Percentiles rank a stretch among this genome's conserved stretches.
phyloP scores from a whole-genome alignment of 768 basidiomycete genomes.

The Kondoa malvinella region DNA sequence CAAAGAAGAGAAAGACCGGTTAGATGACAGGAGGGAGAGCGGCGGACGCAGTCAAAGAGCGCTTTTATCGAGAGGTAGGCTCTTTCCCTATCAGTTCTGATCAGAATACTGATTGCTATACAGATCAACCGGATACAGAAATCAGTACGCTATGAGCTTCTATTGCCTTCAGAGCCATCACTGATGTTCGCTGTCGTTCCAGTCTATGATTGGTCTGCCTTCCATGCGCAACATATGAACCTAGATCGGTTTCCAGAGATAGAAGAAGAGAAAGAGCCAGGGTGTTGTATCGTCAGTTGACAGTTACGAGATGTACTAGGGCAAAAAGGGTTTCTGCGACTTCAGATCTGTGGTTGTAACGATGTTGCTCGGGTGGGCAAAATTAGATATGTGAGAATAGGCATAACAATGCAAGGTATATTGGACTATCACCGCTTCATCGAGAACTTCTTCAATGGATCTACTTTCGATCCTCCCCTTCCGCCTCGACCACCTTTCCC shows the following conservation, averaged over 20 bases:
- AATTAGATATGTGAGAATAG: background rate
- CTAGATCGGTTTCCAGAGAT: background rate
- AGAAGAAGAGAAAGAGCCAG: background rate
- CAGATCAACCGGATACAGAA: background rate
- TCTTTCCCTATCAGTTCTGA: too few species aligned
- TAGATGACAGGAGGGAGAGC: background rate
- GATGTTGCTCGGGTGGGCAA: background rate
- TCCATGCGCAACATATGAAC: background rate
- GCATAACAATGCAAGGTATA: background rate
- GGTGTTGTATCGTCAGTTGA: background rate
- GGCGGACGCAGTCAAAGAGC: background rate
- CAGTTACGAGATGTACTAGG: too few species aligned
- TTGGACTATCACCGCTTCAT: background rate
- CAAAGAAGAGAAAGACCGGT: background rate
- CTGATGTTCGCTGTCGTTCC: too few species aligned
- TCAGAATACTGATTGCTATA: too few species aligned
- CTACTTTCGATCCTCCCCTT: conserved; percentile 3
- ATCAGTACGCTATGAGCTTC: background rate
- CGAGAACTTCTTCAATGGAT: conserved; percentile 7
- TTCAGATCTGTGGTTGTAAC: too few species aligned
- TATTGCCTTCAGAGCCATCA: too few species aligned
- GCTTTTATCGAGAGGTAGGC: background rate
- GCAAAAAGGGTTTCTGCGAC: background rate
- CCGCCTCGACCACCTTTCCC: background rate
- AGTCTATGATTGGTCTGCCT: background rate